phyloP scores from a whole-genome alignment of 202 grass and related monocot species.

The Setaria viridis region DNA sequence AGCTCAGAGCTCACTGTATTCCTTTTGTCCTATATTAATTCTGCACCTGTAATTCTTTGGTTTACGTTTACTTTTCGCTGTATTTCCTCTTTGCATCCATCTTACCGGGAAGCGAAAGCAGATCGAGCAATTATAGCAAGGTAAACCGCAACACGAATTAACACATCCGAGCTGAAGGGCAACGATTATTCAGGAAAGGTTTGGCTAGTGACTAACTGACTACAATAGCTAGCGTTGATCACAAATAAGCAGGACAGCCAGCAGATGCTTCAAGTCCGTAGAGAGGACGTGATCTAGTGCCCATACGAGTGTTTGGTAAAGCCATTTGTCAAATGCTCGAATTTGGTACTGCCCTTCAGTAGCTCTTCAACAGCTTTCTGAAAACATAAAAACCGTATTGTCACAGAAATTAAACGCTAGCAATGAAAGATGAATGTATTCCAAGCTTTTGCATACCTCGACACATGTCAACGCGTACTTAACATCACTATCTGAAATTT shows the following conservation, averaged over 20 bases:
- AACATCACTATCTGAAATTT: constrained; percentile 90
- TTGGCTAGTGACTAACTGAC: not conserved
- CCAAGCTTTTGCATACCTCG: constrained; percentile 57
- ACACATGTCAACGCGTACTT: constrained; percentile 74
- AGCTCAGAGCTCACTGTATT: too few species aligned
- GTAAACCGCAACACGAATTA: not conserved
- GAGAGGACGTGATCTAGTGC: constrained; percentile 42
- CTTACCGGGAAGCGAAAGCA: not conserved
- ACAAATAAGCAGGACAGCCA: not conserved
- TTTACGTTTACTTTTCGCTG: too few species aligned
- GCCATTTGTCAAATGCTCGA: constrained; percentile 54
- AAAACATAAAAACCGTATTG: constrained; percentile 7
- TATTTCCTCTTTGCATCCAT: not conserved
- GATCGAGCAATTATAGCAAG: not conserved
- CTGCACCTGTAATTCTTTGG: too few species aligned
- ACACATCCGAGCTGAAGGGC: not conserved
- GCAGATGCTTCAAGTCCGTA: not conserved
- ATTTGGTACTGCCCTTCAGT: constrained; percentile 41
- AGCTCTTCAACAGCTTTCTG: constrained; percentile 85
- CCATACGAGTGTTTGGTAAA: constrained; percentile 45
- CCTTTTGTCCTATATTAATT: too few species aligned
- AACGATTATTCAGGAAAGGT: constrained; percentile 36
- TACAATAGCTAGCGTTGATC: not conserved
- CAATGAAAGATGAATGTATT: not conserved
- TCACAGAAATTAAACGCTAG: not conserved